Conservation (phyloP, 441 rosid genomes). For the Euphorbia schlechtendalii region DNA sequence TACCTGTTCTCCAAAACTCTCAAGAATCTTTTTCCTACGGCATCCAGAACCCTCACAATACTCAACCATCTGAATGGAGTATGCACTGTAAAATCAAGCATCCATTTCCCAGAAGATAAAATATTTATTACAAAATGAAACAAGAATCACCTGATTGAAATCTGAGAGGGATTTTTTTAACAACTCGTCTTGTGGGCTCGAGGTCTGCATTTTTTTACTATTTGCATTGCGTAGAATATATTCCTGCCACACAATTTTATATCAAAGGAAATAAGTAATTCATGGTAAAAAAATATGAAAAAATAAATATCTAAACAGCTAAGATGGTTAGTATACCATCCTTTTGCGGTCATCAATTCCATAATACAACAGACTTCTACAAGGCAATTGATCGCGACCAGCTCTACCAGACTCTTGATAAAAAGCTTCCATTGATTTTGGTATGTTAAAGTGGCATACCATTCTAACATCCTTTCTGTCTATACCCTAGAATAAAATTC, state of each 20-base stretch:
- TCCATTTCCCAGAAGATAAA: constrained; percentile 9
- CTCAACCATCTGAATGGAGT: constrained; percentile 57
- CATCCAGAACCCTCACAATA: constrained; percentile 92
- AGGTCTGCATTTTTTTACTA: constrained; percentile 51
- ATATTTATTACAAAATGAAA: constrained; percentile 14
- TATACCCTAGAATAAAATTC: constrained; percentile 61
- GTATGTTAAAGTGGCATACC: constrained; percentile 88
- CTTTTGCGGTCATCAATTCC: constrained; percentile 82
- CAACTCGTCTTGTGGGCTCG: constrained; percentile 35
- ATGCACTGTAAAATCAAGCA: constrained; percentile 17
- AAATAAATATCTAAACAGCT: constrained; percentile 13
- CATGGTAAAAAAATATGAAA: constrained; percentile 1
- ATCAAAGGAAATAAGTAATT: constrained; percentile 13
- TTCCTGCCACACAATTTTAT: constrained; percentile 45
- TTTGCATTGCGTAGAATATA: constrained; percentile 60
- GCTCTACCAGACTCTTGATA: constrained; percentile 99
- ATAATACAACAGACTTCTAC: constrained; percentile 79
- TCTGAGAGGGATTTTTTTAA: constrained; percentile 55
- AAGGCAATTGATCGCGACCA: constrained; percentile 91
- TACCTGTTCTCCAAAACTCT: constrained; percentile 95
- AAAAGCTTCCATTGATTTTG: constrained; percentile 94
- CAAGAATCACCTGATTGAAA: constrained; percentile 52
- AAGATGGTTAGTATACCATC: constrained; percentile 48
- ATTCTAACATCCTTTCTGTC: constrained; percentile 93
- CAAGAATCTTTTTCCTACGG: constrained; percentile 80